Percentiles rank a stretch among this genome's conserved stretches.
Conservation (phyloP, 768 basidiomycete species). For the Auriscalpium orientale region DNA sequence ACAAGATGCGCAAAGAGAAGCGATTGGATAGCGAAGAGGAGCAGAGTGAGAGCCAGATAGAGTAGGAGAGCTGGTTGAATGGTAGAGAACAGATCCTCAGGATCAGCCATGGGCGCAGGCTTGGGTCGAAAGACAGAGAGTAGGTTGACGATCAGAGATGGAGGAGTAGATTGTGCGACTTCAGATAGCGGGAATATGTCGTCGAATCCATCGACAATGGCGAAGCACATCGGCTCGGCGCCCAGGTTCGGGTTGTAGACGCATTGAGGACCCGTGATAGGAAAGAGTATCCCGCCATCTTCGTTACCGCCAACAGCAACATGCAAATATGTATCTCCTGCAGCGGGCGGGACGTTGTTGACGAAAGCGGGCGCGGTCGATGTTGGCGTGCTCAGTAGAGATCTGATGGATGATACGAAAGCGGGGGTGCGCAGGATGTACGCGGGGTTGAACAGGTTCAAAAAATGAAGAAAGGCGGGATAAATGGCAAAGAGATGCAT, state of each 20-base stretch:
- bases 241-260: not conserved
- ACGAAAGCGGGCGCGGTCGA: too few relatives aligned
- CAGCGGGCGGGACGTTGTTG: too few relatives aligned
- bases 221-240: not conserved
- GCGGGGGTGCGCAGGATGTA: not conserved
- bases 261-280: not conserved
- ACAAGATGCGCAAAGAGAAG: not conserved
- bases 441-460: too few relatives aligned
- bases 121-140: too few relatives aligned
- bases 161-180: not conserved
- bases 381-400: too few relatives aligned
- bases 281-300: not conserved
- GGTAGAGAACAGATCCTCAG: too few relatives aligned
- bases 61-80: too few relatives aligned
- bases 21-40: too few relatives aligned
- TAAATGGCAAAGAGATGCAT: too few relatives aligned
- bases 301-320: not conserved
- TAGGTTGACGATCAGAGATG: not conserved
- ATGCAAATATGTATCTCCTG: not conserved
- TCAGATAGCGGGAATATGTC: not conserved
- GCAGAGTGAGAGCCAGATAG: too few relatives aligned
- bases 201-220: not conserved
- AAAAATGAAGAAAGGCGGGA: too few relatives aligned
- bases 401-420: not conserved
- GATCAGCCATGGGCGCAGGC: too few relatives aligned